Evolutionary conservation across 495 filamentous ascomycete species (phyloP), one percentile per base, ranked within the genome.

Genomic region (Umbilicaria muhlenbergii): DNA sequence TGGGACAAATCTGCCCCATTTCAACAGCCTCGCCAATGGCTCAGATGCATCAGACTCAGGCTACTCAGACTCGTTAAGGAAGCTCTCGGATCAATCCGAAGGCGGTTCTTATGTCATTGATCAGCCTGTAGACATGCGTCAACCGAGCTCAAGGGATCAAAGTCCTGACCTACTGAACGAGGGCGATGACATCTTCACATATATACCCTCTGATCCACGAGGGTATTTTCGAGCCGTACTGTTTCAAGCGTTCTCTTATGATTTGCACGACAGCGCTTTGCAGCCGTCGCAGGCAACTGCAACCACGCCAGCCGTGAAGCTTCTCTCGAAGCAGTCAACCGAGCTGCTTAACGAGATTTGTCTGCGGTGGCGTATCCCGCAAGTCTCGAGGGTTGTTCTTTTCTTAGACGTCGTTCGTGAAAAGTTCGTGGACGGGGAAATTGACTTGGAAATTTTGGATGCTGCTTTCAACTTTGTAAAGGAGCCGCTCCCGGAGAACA

Each of bases 321-420:
- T 89, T 16, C 65, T 99, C 11, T 91, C 87, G 0, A 85, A 85
- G 47, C 73, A 83, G 38, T 91, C 86, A 2, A 69, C 71, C 11
- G 86, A 94, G 41, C 65, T 99, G 45, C 62, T 96, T 43, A 80
- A 80, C 52, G 89, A 96, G 53, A 69, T 94, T 35, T 82, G 77
- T 52, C 61, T 85, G 50, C 78, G 88, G 46, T 99, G 92, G 92
- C 79, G 92, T 18, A 75, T 99, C 47, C 89, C 91, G 15, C 73
- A 75, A 38, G 85, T 81, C 56, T 86, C 86, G 32, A 71, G 86
- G 38, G 65, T 88, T 42, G 74, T 87, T 2, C 64, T 92, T 10
- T 83, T 93, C 53, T 63, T 95, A 34, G 92, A 99, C 62, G 85
- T 86, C 34, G 72, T 85, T 35, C 71, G 77, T 15, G 77, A 81